A percentile compares a stretch with the other conserved stretches of the same genome.
Evolutionary conservation across 768 basidiomycete genomes (phyloP).

Genomic region (Erythrobasidium yunnanense): DNA sequence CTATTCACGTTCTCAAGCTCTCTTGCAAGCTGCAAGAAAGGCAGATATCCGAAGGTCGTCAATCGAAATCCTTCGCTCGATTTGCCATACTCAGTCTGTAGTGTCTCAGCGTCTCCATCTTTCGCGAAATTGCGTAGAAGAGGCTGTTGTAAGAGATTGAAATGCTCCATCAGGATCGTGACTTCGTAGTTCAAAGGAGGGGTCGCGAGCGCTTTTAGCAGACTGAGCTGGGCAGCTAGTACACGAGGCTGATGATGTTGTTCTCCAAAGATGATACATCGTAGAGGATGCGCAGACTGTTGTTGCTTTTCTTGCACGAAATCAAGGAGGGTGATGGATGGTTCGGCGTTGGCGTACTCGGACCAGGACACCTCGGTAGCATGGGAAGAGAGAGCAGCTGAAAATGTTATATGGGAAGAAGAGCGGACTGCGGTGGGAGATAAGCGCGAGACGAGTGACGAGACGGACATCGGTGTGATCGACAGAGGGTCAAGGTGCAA

Average conservation of each 20-base stretch:
- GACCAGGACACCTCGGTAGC: too few species aligned
- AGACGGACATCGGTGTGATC: too few species aligned
- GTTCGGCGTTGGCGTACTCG: too few species aligned
- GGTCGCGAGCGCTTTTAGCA: not conserved
- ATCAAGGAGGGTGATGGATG: too few species aligned
- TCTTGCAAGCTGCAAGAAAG: not conserved
- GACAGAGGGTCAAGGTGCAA: too few species aligned
- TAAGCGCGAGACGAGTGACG: too few species aligned
- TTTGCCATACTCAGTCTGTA: conserved; percentile 1
- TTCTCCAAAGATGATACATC: conserved; percentile 14
- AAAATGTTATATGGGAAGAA: too few species aligned
- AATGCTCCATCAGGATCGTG: conserved; percentile 20
- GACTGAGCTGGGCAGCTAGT: conserved; percentile 12
- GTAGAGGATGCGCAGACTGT: too few species aligned
- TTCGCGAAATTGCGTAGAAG: conserved; percentile 2
- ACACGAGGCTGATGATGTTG: conserved; percentile 24
- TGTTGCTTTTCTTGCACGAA: too few species aligned
- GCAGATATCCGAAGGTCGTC: not conserved
- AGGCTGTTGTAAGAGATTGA: conserved; percentile 9
- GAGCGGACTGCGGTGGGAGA: too few species aligned
- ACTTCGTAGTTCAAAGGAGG: not conserved
- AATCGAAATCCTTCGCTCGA: conserved; percentile 22
- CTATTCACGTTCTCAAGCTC: conserved; percentile 1
- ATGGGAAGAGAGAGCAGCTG: too few species aligned
- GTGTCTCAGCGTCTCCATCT: not conserved